Conservation (phyloP, 805 yeast genomes). For the Huiozyma sinensis region DNA sequence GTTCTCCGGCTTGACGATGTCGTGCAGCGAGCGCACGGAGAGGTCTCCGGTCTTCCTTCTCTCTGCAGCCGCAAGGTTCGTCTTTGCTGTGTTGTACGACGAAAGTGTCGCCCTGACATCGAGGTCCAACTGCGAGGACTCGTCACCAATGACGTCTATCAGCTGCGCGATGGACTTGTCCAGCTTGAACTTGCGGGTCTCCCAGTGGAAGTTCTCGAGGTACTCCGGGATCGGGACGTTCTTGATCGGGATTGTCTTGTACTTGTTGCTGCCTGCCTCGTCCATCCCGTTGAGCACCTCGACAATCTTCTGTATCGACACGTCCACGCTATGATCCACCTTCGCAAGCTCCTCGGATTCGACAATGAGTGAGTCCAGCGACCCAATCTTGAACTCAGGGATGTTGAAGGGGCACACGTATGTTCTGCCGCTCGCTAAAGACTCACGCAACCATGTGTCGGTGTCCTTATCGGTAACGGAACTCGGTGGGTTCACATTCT, state of each 20-base stretch:
- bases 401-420: constrained; percentile 48
- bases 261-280: constrained; percentile 34
- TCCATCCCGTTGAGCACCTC: constrained; percentile 54
- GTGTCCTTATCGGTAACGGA: constrained; percentile 28
- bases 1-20: constrained; percentile 71
- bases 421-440: constrained; percentile 46
- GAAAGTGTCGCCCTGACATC: constrained; percentile 75
- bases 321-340: constrained; percentile 65
- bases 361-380: constrained; percentile 81
- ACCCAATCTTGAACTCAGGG: constrained; percentile 88
- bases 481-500: constrained; percentile 43
- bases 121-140: constrained; percentile 71
- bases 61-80: constrained; percentile 78
- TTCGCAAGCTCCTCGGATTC: constrained; percentile 84
- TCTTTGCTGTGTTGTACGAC: constrained; percentile 69
- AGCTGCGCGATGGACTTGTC: constrained; percentile 76
- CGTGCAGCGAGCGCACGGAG: constrained; percentile 82
- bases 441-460: constrained; percentile 44
- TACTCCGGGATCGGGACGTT: constrained; percentile 45
- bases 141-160: constrained; percentile 57
- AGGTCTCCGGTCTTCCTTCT: constrained; percentile 90
- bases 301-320: constrained; percentile 59
- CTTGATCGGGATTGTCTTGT: constrained; percentile 42
- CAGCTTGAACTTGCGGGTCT: constrained; percentile 70
- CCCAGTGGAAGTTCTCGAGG: constrained; percentile 76